Evolutionary conservation across 768 basidiomycete species (phyloP).

Genomic region (Paxillus involutus): DNA sequence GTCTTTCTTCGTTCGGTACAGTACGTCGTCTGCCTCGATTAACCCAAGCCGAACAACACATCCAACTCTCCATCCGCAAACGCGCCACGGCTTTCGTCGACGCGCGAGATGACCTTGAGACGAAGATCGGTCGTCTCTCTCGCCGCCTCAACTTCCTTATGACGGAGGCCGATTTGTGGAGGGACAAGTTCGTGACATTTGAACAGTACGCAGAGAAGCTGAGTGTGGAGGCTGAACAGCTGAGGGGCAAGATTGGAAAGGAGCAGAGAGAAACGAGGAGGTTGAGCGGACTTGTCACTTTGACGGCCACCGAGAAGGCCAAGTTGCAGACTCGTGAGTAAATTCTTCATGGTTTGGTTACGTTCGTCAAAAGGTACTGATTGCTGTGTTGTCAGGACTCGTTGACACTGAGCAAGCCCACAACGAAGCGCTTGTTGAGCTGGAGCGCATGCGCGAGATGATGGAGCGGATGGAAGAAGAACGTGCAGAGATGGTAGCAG

Average conservation of each 20-base stretch:
- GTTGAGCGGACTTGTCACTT: conserved; percentile 72
- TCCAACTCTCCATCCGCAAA: conserved; percentile 87
- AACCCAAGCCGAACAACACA: conserved; percentile 78
- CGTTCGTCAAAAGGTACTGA: conserved; percentile 3
- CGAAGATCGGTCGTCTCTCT: conserved; percentile 86
- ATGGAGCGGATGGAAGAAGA: conserved; percentile 90
- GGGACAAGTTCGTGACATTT: conserved; percentile 92
- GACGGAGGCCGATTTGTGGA: conserved; percentile 89
- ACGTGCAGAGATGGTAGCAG: conserved; percentile 88
- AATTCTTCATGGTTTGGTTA: background rate
- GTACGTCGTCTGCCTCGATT: conserved; percentile 70
- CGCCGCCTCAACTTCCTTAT: conserved; percentile 88
- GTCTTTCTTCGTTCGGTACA: conserved; percentile 76
- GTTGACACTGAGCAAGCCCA: conserved; percentile 81
- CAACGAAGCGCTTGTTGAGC: conserved; percentile 74
- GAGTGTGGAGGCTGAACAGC: conserved; percentile 80
- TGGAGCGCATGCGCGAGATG: conserved; percentile 77
- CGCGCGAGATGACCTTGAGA: conserved; percentile 90
- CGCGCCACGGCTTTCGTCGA: conserved; percentile 95
- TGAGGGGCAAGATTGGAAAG: conserved; percentile 85
- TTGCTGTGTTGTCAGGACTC: conserved; percentile 51
- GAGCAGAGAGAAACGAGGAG: conserved; percentile 89
- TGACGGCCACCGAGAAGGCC: conserved; percentile 76
- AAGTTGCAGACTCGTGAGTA: conserved; percentile 77
- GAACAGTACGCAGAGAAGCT: conserved; percentile 93